Evolutionary conservation across 2,329 filamentous ascomycete genomes (phyloP), one percentile per base, ranked within the genome.

Genomic region (Fusarium sp.): DNA sequence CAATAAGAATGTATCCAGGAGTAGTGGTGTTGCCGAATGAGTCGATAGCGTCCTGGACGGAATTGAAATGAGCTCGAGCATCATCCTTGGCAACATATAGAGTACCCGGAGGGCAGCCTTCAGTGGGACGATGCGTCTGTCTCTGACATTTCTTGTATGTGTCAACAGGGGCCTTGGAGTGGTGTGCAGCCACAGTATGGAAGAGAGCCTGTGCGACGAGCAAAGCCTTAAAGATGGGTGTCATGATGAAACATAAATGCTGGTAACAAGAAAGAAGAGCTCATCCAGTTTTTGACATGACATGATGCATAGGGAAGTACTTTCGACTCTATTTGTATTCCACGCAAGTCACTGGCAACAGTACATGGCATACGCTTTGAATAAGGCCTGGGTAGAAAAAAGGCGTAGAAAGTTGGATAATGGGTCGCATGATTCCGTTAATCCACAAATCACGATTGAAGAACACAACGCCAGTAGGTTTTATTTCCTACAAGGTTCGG

Each of bases 1-100:
- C 85, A 59, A 92, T 87, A 25, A 92, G 85, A 74, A 93, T 92
- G 25, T 61, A 34, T 14, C 52, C 39, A 6, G 67, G 34, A 23
- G 64, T 65, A 14, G 41, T 54, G 30, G 70, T 77, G 35, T 83
- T 78, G 0, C 80, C 78, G 5, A 84, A 71, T 11, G 83, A 84
- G 20, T 78, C 70, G 56, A 86, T 84, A 20, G 84, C 84, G 37
- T 78, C 76, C 69, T 84, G 82, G 65, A 86, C 83, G 25, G 78
- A 81, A 35, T 67, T 77, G 72, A 85, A 85, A n/a, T 79, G 71
- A 8, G 83, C 84, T 25, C 58, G 72, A 7, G 76, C 63, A 64
- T 81, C 78, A 27, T 76, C 76, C 37, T 78, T 75, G 72, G 81
- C 82, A 30, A 85, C 84, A 64, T 81, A 83, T 35, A 85, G 68